A percentile compares a stretch with the other conserved stretches of the same genome.
Conservation (phyloP, 2,329 filamentous ascomycete genomes). For the Aspergillus puulaauensis region DNA sequence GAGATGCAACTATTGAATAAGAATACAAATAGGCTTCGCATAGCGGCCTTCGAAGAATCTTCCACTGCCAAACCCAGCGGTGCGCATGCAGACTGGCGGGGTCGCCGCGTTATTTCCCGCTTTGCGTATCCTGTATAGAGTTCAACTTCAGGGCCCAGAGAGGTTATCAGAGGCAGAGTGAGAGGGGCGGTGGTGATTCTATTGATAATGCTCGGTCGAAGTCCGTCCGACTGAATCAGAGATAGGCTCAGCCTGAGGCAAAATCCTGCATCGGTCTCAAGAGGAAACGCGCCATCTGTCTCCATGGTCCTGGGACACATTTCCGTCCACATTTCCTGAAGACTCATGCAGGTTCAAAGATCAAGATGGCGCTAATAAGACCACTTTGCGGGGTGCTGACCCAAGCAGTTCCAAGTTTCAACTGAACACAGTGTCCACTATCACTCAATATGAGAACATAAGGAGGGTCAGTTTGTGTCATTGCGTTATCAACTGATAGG, state of each 20-base stretch:
- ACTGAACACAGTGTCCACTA: conserved; percentile 15
- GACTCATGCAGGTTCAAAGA: not conserved
- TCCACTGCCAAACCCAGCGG: not conserved
- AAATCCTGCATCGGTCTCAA: no score
- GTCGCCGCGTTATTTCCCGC: not conserved
- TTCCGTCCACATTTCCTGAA: not conserved
- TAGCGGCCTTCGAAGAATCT: conserved; percentile 7
- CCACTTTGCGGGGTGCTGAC: conserved; percentile 5
- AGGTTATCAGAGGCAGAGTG: not conserved
- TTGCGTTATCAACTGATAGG: not conserved
- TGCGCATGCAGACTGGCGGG: conserved; percentile 1
- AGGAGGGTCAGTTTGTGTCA: not conserved
- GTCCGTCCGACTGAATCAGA: no score
- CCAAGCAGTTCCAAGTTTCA: not conserved
- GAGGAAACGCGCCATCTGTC: no score
- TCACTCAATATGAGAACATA: not conserved
- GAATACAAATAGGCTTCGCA: conserved; percentile 8
- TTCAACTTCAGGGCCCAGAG: not conserved
- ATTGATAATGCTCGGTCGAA: no score
- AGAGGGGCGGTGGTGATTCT: no score
- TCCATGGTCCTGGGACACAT: no score
- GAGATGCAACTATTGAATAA: conserved; percentile 5
- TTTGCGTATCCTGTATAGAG: not conserved
- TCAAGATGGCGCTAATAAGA: conserved; percentile 10
- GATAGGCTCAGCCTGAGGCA: no score